Evolutionary conservation across 176 grass and related monocot species (phyloP).

Genomic region (Guadua angustifolia): DNA sequence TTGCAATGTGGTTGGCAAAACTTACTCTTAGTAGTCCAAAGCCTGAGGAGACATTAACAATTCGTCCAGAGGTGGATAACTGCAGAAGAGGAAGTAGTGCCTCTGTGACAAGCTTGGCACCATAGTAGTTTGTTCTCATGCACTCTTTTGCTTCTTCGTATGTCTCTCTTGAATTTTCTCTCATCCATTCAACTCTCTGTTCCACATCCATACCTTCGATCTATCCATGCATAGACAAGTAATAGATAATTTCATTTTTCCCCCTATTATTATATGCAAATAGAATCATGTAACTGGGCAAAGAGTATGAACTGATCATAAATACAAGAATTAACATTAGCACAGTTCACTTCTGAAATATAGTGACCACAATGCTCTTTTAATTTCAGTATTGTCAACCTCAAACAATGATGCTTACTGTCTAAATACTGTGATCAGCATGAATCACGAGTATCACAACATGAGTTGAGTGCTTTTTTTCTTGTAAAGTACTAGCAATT

Average conservation of each 20-base stretch:
- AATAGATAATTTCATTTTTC: background rate
- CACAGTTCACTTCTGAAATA: background rate
- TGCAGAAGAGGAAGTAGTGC: conserved; percentile 71
- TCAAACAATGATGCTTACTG: no score
- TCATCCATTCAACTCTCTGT: conserved; percentile 55
- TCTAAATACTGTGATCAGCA: no score
- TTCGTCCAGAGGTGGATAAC: conserved; percentile 50
- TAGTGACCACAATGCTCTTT: background rate
- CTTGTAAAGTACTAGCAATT: background rate
- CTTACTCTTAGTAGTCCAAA: conserved; percentile 59
- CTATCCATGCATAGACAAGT: conserved; percentile 25
- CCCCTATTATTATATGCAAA: background rate
- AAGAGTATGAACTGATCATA: background rate
- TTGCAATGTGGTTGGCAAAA: background rate
- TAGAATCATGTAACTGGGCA: background rate
- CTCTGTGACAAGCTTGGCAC: conserved; percentile 53
- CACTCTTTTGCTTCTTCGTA: conserved; percentile 61
- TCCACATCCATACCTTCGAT: conserved; percentile 44
- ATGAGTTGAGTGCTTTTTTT: no score
- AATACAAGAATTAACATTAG: background rate
- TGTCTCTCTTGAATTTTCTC: conserved; percentile 56
- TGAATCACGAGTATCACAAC: no score
- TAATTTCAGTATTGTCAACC: no score
- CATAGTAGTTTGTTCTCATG: conserved; percentile 63
- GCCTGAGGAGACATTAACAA: conserved; percentile 65